Base-by-base conservation (phyloP, 495 filamentous ascomycete species). In the Mytilinidion resinicola region DNA sequence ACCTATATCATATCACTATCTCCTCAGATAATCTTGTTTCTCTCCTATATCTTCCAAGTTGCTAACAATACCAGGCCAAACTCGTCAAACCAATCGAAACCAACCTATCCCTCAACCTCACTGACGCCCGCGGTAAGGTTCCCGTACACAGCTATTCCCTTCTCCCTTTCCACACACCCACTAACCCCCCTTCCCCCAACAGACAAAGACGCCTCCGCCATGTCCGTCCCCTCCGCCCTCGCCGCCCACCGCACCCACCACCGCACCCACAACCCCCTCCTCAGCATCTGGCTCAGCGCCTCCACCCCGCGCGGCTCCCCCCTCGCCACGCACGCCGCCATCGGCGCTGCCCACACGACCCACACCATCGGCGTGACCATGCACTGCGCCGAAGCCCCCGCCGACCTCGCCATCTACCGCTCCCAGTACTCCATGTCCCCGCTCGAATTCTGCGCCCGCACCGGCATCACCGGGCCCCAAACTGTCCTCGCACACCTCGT, bases 71-170 rank as follows among this genome's bases (percentile, higher is more conserved):
- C 15, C 25, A 73, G 71, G 69, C 70, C 0, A 74, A 74, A 62
- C 52, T 74, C 0, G 70, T 74, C 43, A 74, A 74, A 51, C 69
- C 69, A 50, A 58, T 62, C 0, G 66, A 70, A 53, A 68, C 69
- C 0, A 70, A 72, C 59, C 1, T n/a, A 1, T n/a, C 6, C 66
- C 66, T 15, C 64, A 69, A 34, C 34, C 67, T 73, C 33, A 65
- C 69, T n/a, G 69, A 73, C 43, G 64, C 69, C 6, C 58, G 71
- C 20, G 72, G n/a, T n/a, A n/a, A n/a, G n/a, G n/a, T n/a, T n/a
- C n/a, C n/a, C n/a, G n/a, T n/a, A n/a, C n/a, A n/a, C n/a, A n/a
- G n/a, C n/a, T n/a, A n/a, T n/a, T n/a, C n/a, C n/a, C n/a, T n/a
- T n/a, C n/a, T n/a, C n/a, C n/a, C n/a, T n/a, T n/a, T n/a, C n/a